phyloP scores from a whole-genome alignment of 2,329 filamentous ascomycete genomes.

The Podosphaera xanthii region DNA sequence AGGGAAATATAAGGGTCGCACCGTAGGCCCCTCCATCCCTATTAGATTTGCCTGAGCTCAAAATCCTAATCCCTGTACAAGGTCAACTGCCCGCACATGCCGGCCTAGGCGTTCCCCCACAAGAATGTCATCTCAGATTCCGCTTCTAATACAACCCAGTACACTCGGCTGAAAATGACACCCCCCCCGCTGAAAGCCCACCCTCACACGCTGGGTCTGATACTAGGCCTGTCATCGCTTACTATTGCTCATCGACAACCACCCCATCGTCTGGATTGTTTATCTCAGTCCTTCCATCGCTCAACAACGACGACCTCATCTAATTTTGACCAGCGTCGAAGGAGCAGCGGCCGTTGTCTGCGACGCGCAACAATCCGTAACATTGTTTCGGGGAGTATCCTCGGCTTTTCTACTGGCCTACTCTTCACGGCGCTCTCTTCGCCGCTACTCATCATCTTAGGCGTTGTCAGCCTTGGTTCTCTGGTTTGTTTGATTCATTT shows the following conservation, averaged over 20 bases:
- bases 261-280: constrained; percentile 15
- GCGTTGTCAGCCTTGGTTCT: constrained; percentile 33
- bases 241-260: constrained; percentile 9
- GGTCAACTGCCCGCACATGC: too few species aligned
- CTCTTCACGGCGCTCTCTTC: constrained; percentile 48
- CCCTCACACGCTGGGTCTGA: constrained; percentile 15
- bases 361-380: background rate
- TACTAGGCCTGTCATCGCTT: constrained; percentile 17
- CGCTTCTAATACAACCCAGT: background rate
- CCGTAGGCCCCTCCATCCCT: background rate
- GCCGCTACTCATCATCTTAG: constrained; percentile 43
- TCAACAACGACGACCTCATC: background rate
- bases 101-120: too few species aligned
- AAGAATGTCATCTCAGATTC: too few species aligned
- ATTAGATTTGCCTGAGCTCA: constrained; percentile 12
- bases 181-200: constrained; percentile 14
- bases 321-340: background rate
- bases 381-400: background rate
- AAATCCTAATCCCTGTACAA: constrained; percentile 1
- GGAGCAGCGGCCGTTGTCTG: background rate
- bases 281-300: background rate
- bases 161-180: background rate
- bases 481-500: constrained; percentile 7
- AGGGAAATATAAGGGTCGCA: background rate
- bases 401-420: constrained; percentile 19